phyloP scores from a whole-genome alignment of 495 filamentous ascomycete genomes.

The Glarea lozoyensis region DNA sequence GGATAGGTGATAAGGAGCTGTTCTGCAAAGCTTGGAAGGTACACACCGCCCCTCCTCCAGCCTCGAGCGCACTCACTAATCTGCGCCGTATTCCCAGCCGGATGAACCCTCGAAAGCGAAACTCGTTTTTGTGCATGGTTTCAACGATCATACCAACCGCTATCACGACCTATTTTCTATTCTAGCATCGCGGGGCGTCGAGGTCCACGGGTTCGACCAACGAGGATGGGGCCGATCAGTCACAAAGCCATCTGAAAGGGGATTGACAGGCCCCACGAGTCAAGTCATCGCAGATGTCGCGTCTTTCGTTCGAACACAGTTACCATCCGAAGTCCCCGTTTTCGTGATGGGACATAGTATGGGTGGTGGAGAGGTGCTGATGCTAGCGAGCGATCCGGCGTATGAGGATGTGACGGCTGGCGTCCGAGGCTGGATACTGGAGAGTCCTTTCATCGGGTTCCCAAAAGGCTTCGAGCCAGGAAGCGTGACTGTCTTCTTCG shows the following conservation, averaged over 20 bases:
- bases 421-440: constrained; percentile 56
- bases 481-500: constrained; percentile 45
- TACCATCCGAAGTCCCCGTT: constrained; percentile 42
- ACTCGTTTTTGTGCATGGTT: constrained; percentile 76
- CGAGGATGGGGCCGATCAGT: constrained; percentile 55
- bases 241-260: constrained; percentile 39
- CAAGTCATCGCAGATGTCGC: constrained; percentile 70
- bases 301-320: constrained; percentile 47
- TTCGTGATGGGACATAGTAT: constrained; percentile 87
- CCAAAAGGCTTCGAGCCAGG: constrained; percentile 51
- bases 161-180: constrained; percentile 60
- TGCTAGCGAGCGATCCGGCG: constrained; percentile 29
- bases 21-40: constrained; percentile 88
- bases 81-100: constrained; percentile 4
- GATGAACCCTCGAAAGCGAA: constrained; percentile 41
- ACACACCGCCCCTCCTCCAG: constrained; percentile 17
- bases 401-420: constrained; percentile 35
- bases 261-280: constrained; percentile 60
- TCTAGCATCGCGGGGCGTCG: constrained; percentile 63
- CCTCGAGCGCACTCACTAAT: constrained; percentile 2
- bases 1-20: constrained; percentile 49
- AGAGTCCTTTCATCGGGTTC: constrained; percentile 64
- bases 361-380: constrained; percentile 68
- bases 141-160: constrained; percentile 74
- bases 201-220: constrained; percentile 70